Conservation (phyloP, 441 rosid species). For the Gossypium gossypioides region DNA sequence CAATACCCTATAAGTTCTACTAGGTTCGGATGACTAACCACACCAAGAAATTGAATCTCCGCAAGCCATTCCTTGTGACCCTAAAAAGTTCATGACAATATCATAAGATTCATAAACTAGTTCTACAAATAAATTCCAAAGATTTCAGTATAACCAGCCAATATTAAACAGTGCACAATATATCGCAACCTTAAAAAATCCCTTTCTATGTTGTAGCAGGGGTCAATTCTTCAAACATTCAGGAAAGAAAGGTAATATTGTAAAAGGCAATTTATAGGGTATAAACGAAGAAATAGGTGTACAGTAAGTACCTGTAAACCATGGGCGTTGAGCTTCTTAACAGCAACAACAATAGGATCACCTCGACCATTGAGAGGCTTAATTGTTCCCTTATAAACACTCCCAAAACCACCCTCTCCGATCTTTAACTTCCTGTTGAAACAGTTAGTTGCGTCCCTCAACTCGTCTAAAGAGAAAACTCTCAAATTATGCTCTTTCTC, state of each 20-base stretch:
- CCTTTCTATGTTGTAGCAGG: not conserved
- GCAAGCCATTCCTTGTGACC: slow-evolving; percentile 38
- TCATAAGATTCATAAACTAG: not conserved
- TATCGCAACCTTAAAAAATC: not conserved
- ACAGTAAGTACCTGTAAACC: slow-evolving; percentile 30
- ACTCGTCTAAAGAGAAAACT: slow-evolving; percentile 28
- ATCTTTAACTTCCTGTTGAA: slow-evolving; percentile 29
- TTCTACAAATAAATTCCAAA: not conserved
- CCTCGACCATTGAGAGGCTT: slow-evolving; percentile 15
- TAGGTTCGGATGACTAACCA: slow-evolving; percentile 34
- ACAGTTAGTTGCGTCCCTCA: slow-evolving; percentile 28
- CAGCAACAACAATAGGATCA: slow-evolving; percentile 24
- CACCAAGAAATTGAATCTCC: slow-evolving; percentile 40
- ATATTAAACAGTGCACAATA: not conserved
- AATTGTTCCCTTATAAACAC: slow-evolving; percentile 35
- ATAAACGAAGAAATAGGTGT: no score
- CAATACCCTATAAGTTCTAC: slow-evolving; percentile 40
- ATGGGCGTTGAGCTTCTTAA: slow-evolving; percentile 32
- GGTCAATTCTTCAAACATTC: not conserved
- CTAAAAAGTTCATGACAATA: slow-evolving; percentile 12
- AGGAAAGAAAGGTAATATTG: not conserved
- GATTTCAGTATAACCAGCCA: not conserved
- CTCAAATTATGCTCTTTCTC: slow-evolving; percentile 33
- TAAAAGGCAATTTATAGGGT: not conserved
- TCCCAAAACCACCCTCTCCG: slow-evolving; percentile 47